Conservation (phyloP, 1,284 basidiomycete species). For the Papiliotrema laurentii region DNA sequence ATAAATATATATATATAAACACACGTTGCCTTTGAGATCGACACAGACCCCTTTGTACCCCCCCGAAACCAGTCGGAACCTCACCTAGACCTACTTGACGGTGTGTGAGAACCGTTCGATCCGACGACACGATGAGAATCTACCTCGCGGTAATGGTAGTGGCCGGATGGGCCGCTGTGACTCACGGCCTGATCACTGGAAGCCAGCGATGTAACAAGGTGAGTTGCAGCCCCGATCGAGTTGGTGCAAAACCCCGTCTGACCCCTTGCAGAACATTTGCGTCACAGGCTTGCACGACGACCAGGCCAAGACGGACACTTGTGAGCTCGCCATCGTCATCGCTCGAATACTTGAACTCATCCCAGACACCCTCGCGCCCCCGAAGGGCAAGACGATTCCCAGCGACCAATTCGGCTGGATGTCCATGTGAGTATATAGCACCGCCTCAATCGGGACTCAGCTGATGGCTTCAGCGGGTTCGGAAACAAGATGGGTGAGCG, state of each 20-base stretch:
- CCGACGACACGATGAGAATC: neutral
- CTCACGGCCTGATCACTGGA: too few species aligned
- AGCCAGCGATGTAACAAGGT: neutral
- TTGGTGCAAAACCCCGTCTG: neutral
- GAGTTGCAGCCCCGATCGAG: neutral
- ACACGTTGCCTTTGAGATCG: neutral
- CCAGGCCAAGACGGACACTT: conserved; percentile 19
- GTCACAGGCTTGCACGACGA: conserved; percentile 23
- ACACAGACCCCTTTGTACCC: neutral
- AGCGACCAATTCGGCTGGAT: conserved; percentile 56
- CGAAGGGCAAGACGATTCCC: conserved; percentile 21
- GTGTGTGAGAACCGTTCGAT: neutral
- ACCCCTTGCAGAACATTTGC: conserved; percentile 19
- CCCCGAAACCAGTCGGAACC: neutral
- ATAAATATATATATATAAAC: too few species aligned
- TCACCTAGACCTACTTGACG: too few species aligned
- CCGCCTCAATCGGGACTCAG: neutral
- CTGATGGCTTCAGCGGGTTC: conserved; percentile 49
- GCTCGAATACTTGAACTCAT: neutral
- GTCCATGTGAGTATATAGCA: conserved; percentile 49
- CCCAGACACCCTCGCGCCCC: conserved; percentile 23
- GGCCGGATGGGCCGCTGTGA: too few species aligned
- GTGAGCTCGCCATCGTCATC: conserved; percentile 11
- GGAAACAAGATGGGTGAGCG: conserved; percentile 52
- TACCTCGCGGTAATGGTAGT: too few species aligned